phyloP scores from a whole-genome alignment of 2,329 filamentous ascomycete genomes.

The Fusarium oligoseptatum region DNA sequence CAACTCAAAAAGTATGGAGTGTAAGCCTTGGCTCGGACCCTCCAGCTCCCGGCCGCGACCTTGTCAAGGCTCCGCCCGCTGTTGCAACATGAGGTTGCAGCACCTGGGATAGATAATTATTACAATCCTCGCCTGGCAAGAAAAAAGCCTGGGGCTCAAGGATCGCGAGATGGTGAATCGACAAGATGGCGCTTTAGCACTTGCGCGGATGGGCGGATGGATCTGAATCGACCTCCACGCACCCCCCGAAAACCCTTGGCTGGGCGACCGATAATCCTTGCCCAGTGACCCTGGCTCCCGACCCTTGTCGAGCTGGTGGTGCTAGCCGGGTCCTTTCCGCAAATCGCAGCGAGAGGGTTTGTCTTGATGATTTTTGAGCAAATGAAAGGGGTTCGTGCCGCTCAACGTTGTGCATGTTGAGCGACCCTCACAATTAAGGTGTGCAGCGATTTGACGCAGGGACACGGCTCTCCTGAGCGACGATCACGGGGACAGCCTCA shows the following conservation, averaged over 20 bases:
- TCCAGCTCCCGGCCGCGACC: constrained; percentile 14
- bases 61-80: constrained; percentile 26
- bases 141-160: constrained; percentile 11
- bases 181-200: constrained; percentile 25
- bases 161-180: constrained; percentile 42
- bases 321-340: constrained; percentile 37
- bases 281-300: constrained; percentile 18
- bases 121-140: constrained; percentile 15
- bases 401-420: constrained; percentile 22
- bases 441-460: constrained; percentile 21
- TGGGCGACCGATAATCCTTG: constrained; percentile 18
- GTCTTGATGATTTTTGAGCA: constrained; percentile 24
- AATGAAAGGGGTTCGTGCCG: constrained; percentile 33
- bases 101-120: constrained; percentile 14
- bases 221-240: constrained; percentile 46
- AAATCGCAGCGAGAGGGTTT: constrained; percentile 34
- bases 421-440: constrained; percentile 3
- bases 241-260: constrained; percentile 31
- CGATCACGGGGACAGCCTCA: constrained; percentile 2
- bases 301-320: constrained; percentile 24
- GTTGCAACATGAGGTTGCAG: constrained; percentile 33
- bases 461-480: constrained; percentile 6
- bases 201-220: constrained; percentile 36
- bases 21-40: constrained; percentile 37
- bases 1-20: constrained; percentile 1